A percentile compares a stretch with the other conserved stretches of the same genome.
Conservation (phyloP, 768 basidiomycete species). For the Tylopilus vinaceipallidus region DNA sequence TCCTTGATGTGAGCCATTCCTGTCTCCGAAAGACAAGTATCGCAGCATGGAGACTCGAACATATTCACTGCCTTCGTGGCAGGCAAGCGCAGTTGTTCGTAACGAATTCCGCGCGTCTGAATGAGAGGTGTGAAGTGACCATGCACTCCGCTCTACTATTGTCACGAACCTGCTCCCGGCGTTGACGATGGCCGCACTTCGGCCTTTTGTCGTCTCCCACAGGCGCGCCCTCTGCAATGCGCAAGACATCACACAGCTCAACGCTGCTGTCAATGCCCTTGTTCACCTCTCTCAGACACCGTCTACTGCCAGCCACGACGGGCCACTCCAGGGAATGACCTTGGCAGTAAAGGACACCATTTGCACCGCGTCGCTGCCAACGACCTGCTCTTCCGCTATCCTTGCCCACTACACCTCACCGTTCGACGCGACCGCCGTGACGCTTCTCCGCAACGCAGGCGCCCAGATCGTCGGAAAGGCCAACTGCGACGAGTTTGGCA, state of each 20-base stretch:
- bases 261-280: slow-evolving; percentile 55
- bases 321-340: slow-evolving; percentile 40
- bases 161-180: no score
- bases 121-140: no score
- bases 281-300: slow-evolving; percentile 30
- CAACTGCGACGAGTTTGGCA: slow-evolving; percentile 97
- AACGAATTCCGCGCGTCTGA: no score
- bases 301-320: slow-evolving; percentile 1
- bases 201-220: no score
- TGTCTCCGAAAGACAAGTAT: no score
- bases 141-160: no score
- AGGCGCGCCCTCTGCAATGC: no score
- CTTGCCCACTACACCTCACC: slow-evolving; percentile 71
- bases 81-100: no score
- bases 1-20: no score
- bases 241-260: slow-evolving; percentile 21
- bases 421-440: slow-evolving; percentile 84
- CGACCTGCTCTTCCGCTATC: slow-evolving; percentile 79
- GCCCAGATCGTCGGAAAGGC: slow-evolving; percentile 83
- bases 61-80: no score
- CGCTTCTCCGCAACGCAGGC: slow-evolving; percentile 53
- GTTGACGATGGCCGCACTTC: no score
- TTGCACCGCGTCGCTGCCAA: slow-evolving; percentile 59
- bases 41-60: no score
- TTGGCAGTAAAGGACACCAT: slow-evolving; percentile 90